Evolutionary conservation across 1,284 basidiomycete genomes (phyloP), one percentile per base, ranked within the genome.

Genomic region (Trichosporon sp.): DNA sequence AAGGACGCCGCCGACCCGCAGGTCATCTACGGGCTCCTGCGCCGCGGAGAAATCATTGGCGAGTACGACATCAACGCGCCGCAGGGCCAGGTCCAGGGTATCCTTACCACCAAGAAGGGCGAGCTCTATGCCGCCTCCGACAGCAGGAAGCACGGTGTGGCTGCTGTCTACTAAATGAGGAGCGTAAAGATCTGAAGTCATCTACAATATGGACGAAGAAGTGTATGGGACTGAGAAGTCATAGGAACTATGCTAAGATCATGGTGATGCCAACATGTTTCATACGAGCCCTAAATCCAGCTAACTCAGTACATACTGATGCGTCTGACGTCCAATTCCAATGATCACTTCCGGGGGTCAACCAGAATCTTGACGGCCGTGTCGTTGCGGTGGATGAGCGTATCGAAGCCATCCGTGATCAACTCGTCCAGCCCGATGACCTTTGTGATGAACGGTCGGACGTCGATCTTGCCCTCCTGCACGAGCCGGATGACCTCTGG

Each of bases 31-130:
- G 86, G 78, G 2, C 81, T 95, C 29, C 74, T 79, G 54, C 73
- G 75, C 2, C 81, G 86, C 54, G 91, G 91, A 0, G 92, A 95
- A 76, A 87, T 88, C 62, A 78, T 93, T 32, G 85, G 84, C 29
- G 82, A 61, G 60, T 80, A 80, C 65, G 78, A 80, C 64, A 73
- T 81, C 61, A 79, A 79, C 64, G 34, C 77, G n/a, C 76, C 76
- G 5, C 69, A 72, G 14, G 62, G 72, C 14, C 73, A 77, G 46
- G 69, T 94, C 11, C 90, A 95, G 78, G 86, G 84, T 0, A 87
- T 94, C 6, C 71, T 86, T 58, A 72, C 75, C 44, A 81, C 85
- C 64, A 59, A 72, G 31, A 83, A 86, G 56, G 84, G 83, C 14
- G 49, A 54, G 14, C 83, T 74, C 32, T 68, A 59, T 63, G 69